phyloP scores from a whole-genome alignment of 192 early-diverging fungal genomes.

The Coemansia sp. region DNA sequence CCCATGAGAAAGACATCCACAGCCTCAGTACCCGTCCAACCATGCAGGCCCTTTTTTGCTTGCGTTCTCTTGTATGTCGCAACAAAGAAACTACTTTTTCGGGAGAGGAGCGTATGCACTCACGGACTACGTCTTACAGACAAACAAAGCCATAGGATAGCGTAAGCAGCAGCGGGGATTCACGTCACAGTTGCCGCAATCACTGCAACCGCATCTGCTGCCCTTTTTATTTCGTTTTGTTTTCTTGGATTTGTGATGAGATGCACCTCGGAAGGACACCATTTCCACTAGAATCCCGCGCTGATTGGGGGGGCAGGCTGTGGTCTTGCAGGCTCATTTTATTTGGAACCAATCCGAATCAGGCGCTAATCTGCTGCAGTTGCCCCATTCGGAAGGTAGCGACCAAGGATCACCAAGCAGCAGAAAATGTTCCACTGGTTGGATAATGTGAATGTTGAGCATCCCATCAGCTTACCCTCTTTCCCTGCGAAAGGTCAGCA shows the following conservation, averaged over 20 bases:
- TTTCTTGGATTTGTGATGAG: too few species aligned
- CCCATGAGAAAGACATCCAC: too few species aligned
- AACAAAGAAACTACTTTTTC: background rate
- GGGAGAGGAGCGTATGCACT: background rate
- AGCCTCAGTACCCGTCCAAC: too few species aligned
- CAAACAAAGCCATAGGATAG: too few species aligned
- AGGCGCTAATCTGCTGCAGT: background rate
- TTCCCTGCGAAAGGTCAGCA: too few species aligned
- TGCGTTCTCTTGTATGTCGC: too few species aligned
- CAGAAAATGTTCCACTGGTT: too few species aligned
- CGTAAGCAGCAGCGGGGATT: too few species aligned
- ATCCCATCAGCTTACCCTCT: too few species aligned
- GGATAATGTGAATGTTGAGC: too few species aligned
- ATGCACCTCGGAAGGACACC: background rate
- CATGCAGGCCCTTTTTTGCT: too few species aligned
- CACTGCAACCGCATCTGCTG: background rate
- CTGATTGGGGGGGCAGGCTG: background rate
- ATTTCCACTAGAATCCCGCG: background rate
- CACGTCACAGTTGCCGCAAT: background rate
- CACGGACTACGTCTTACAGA: background rate
- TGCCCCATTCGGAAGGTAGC: background rate
- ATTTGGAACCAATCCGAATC: conserved; percentile 6
- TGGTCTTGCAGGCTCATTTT: background rate
- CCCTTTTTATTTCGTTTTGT: background rate
- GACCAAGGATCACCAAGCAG: background rate